These are phyloP conservation scores for Lichenothelia convexa DNA, from an alignment of 495 filamentous ascomycete species.

Conservation along the genomic window DNA sequence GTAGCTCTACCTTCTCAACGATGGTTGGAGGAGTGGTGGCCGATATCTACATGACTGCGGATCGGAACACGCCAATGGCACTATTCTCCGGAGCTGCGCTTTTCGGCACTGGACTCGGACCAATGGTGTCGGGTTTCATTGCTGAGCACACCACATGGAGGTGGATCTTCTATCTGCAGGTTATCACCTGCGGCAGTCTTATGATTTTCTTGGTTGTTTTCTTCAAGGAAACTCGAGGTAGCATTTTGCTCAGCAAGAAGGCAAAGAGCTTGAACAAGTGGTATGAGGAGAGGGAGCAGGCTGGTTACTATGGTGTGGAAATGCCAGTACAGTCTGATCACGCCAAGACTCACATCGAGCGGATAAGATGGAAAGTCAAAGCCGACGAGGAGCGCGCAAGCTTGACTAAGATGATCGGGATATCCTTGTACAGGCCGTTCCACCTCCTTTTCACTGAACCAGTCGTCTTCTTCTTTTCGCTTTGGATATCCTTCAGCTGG, in stretches of 20 bases:
- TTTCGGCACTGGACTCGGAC: conserved; percentile 66
- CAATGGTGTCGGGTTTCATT: conserved; percentile 54
- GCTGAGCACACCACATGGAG: conserved; percentile 52
- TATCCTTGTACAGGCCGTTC: conserved; percentile 68
- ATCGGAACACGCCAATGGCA: conserved; percentile 80
- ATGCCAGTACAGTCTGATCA: conserved; percentile 17
- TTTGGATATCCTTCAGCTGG: conserved; percentile 86
- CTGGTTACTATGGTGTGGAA: conserved; percentile 47
- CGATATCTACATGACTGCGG: conserved; percentile 66
- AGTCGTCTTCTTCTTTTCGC: conserved; percentile 84
- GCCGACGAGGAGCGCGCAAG: conserved; percentile 64
- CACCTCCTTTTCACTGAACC: conserved; percentile 76
- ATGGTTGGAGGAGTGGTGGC: conserved; percentile 88
- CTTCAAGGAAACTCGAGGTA: conserved; percentile 71
- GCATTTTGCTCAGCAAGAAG: conserved; percentile 63
- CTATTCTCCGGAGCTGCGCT: conserved; percentile 61
- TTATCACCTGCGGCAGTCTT: conserved; percentile 45
- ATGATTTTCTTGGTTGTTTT: conserved; percentile 36
- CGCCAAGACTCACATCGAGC: conserved; percentile 25
- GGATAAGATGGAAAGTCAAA: conserved; percentile 72
- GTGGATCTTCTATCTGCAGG: conserved; percentile 82
- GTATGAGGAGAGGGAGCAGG: conserved; percentile 53
- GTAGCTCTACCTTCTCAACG: conserved; percentile 65
- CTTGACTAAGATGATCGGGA: conserved; percentile 49
- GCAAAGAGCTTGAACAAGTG: conserved; percentile 56